phyloP scores from a whole-genome alignment of 352 stramenopile species.

The Aphanomyces invadans region DNA sequence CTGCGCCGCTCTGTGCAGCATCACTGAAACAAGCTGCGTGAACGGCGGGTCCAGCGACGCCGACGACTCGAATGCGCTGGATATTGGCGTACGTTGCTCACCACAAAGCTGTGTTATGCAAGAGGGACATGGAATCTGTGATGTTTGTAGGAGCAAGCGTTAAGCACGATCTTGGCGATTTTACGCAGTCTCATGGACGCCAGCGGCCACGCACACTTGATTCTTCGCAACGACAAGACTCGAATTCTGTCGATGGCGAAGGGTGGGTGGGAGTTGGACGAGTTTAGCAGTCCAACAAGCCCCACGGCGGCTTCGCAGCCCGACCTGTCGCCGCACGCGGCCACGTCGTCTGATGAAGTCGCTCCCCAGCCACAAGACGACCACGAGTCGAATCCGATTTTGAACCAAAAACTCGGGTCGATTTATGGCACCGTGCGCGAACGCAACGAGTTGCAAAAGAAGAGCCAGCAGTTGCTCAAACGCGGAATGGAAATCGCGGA shows the following conservation, averaged over 20 bases:
- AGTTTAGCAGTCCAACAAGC: conserved; percentile 27
- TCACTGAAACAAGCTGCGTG: conserved; percentile 43
- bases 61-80: conserved; percentile 32
- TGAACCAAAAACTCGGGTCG: conserved; percentile 10
- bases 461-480: conserved; percentile 71
- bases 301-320: not conserved
- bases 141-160: conserved; percentile 55
- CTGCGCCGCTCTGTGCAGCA: conserved; percentile 59
- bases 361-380: not conserved
- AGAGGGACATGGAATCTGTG: no score
- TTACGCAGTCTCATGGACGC: conserved; percentile 79
- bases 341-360: not conserved
- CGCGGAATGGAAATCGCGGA: conserved; percentile 72
- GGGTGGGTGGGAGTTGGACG: conserved; percentile 78
- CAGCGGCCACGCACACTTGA: conserved; percentile 78
- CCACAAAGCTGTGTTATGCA: no score
- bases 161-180: conserved; percentile 68
- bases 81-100: conserved; percentile 9
- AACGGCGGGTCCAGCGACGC: conserved; percentile 29
- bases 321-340: not conserved
- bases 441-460: conserved; percentile 76
- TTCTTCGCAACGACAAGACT: conserved; percentile 66
- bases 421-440: conserved; percentile 40
- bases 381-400: not conserved
- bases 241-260: conserved; percentile 76